These are phyloP conservation scores for Lactarius hengduanensis DNA, from an alignment of 768 basidiomycete genomes.

Conservation along the genomic window DNA sequence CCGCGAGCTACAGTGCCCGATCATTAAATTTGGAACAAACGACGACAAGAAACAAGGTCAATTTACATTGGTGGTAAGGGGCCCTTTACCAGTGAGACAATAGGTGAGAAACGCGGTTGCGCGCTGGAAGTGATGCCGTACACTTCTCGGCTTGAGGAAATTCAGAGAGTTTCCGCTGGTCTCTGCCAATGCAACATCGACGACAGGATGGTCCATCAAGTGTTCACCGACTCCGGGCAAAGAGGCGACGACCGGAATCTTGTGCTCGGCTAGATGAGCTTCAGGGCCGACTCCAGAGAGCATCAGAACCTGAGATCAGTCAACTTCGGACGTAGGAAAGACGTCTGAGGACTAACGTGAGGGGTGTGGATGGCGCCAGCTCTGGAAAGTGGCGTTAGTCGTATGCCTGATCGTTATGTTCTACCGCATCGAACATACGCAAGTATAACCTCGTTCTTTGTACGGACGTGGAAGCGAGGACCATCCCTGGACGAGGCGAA, in stretches of 20 bases:
- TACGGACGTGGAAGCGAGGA: constrained; percentile 45
- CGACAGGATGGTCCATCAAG: constrained; percentile 65
- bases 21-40: neutral
- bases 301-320: constrained; percentile 51
- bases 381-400: constrained; percentile 34
- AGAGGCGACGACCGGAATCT: constrained; percentile 57
- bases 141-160: constrained; percentile 34
- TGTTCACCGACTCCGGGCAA: constrained; percentile 74
- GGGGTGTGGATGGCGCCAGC: constrained; percentile 66
- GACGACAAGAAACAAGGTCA: neutral
- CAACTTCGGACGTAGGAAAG: neutral
- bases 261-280: constrained; percentile 49
- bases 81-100: constrained; percentile 45
- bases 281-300: constrained; percentile 77
- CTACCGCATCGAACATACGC: constrained; percentile 43
- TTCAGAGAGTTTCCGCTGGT: constrained; percentile 45
- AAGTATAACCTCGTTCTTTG: constrained; percentile 59
- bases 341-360: constrained; percentile 37
- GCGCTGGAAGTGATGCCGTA: constrained; percentile 9
- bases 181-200: constrained; percentile 53
- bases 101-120: constrained; percentile 42
- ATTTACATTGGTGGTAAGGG: constrained; percentile 54
- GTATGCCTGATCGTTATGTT: neutral
- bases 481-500: constrained; percentile 43
- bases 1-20: constrained; percentile 35